Percentiles rank a stretch among this genome's conserved stretches.
Evolutionary conservation across 805 yeast genomes (phyloP).

Genomic region (Yamadazyma endophytica): DNA sequence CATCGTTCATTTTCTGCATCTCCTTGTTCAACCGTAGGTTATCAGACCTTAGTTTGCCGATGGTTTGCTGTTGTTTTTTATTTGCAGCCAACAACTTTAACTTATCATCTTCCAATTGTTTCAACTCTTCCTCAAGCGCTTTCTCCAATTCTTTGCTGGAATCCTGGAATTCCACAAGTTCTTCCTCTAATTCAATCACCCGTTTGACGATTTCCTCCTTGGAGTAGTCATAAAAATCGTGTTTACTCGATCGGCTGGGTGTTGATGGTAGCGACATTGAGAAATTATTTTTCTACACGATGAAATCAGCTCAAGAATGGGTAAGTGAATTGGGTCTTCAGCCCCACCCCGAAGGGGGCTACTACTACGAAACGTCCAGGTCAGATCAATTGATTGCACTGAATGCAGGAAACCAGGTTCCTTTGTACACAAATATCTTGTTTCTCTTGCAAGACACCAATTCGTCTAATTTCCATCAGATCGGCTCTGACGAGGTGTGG

Average conservation of each 20-base stretch:
- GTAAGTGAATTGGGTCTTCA: slow-evolving; percentile 10
- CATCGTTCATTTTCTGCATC: slow-evolving; percentile 14
- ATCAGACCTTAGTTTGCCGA: background rate
- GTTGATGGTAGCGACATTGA: background rate
- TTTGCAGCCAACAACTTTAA: slow-evolving; percentile 11
- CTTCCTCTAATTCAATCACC: slow-evolving; percentile 33
- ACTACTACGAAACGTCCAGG: slow-evolving; percentile 13
- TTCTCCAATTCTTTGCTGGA: slow-evolving; percentile 42
- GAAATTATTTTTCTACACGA: background rate
- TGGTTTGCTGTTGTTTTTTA: slow-evolving; percentile 3
- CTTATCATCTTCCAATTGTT: slow-evolving; percentile 26
- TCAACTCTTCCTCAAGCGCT: slow-evolving; percentile 42
- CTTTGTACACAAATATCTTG: slow-evolving; percentile 18
- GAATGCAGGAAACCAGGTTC: slow-evolving; percentile 16
- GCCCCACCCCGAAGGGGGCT: slow-evolving; percentile 22
- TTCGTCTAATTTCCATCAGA: slow-evolving; percentile 18
- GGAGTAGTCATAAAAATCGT: slow-evolving; percentile 3
- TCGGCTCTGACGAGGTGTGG: slow-evolving; percentile 21
- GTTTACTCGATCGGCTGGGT: background rate
- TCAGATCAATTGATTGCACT: slow-evolving; percentile 11
- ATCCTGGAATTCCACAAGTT: slow-evolving; percentile 38
- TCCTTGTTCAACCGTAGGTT: slow-evolving; percentile 14
- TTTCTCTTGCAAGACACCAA: slow-evolving; percentile 16
- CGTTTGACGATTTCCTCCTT: slow-evolving; percentile 14
- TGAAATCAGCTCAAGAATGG: slow-evolving; percentile 12